Conservation (phyloP, 83 land plant species). For the Diphasiastrum complanatum region DNA sequence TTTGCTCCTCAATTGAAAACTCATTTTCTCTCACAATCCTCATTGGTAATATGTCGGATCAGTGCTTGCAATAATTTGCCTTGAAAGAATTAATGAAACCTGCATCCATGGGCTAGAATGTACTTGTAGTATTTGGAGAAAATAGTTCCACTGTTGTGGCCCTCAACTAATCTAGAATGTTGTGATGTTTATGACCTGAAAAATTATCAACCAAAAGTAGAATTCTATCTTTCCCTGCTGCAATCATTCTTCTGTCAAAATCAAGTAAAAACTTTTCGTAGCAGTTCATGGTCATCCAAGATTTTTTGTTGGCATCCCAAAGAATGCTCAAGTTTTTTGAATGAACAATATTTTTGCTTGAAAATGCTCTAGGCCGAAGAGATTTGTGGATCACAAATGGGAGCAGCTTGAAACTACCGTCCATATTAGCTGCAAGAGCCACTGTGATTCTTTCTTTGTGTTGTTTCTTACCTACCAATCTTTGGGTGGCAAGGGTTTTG, state of each 20-base stretch:
- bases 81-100: too few species aligned
- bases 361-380: neutral
- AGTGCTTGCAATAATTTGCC: too few species aligned
- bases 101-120: too few species aligned
- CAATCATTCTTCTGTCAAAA: slow-evolving; percentile 7
- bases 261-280: slow-evolving; percentile 6
- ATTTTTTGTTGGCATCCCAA: neutral
- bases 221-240: neutral
- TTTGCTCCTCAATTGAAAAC: too few species aligned
- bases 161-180: too few species aligned
- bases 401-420: neutral
- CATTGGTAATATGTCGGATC: too few species aligned
- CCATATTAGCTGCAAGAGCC: neutral
- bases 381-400: slow-evolving; percentile 1
- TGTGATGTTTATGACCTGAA: slow-evolving; percentile 1
- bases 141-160: too few species aligned
- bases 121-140: too few species aligned
- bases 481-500: slow-evolving; percentile 1
- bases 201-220: slow-evolving; percentile 2
- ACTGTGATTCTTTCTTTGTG: slow-evolving; percentile 5
- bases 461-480: neutral
- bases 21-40: too few species aligned
- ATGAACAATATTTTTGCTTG: neutral
- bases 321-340: neutral
- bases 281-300: neutral